Base-by-base conservation (phyloP, 1,284 basidiomycete species). In the Leccinum angustisporum region DNA sequence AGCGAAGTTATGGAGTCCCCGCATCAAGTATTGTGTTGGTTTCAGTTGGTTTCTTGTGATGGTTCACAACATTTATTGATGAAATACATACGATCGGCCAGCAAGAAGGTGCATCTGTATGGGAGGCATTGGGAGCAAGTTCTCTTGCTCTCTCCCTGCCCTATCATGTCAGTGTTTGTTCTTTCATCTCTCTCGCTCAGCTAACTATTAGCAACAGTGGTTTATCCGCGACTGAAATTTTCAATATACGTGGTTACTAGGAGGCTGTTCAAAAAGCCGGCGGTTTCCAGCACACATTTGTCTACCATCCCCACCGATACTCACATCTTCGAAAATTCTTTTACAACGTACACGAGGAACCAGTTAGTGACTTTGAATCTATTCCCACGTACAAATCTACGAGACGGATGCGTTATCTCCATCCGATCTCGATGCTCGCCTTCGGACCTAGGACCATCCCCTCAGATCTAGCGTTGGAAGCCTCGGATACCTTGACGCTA, bases 71-170 rank as follows among this genome's bases (percentile, higher is more conserved):
- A 13, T 54, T 58, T 30, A 16, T 90, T 10, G 88, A 90, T 62
- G 88, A 90, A 70, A 88, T 90, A 51, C 88, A 90, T 69, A 81
- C 83, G 2, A 87, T 91, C 51, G 87, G 87, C 2, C 85, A 88
- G 59, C 81, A 87, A 65, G 84, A 86, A 65, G 86, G 84, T 2
- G 87, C 87, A 1, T 78, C 84, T 0, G 83, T 88, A 3, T 90
- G 88, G 88, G 27, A 27, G 27, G 27, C 27, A 27, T 27, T 27
- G 27, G 27, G 87, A 90, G 66, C 86, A 88, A 66, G 85, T 88
- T 21, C 75, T 88, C 8, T 72, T 89, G 5, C 74, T 88, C 7
- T 83, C 86, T 3, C 85, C 86, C 16, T 88, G 86, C 65, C 88
- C 88, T 1, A 80, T 90, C 63, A 87, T 90, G 86, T 87, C 59